Percentiles rank a stretch among this genome's conserved stretches.
These are phyloP conservation scores for Eucalyptus leucophloia DNA, from an alignment of 345 rosid genomes.

Conservation along the genomic window DNA sequence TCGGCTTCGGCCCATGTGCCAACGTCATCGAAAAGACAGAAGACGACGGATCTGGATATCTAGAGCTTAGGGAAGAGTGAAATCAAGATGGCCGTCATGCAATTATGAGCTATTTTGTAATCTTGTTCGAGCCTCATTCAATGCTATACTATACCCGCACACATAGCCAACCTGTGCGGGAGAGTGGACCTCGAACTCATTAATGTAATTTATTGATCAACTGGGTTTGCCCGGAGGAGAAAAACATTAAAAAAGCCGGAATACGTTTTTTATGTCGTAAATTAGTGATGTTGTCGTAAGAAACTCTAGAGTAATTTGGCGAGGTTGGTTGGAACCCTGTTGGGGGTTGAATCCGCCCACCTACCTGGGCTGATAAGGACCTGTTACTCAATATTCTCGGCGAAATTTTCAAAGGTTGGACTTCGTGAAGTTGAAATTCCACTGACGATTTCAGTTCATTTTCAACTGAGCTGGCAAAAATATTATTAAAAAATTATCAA, in stretches of 20 bases:
- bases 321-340: neutral
- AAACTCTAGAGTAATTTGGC: neutral
- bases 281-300: neutral
- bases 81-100: neutral
- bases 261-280: neutral
- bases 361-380: neutral
- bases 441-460: neutral
- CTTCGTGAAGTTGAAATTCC: neutral
- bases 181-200: neutral
- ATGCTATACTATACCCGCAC: neutral
- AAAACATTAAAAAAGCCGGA: neutral
- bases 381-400: neutral
- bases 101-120: accelerated
- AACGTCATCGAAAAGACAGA: neutral
- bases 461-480: neutral
- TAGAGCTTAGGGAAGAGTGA: neutral
- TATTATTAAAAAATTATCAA: neutral
- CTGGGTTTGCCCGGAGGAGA: accelerated
- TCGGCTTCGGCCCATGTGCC: neutral
- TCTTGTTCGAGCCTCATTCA: neutral
- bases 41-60: neutral
- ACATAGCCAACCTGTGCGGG: neutral
- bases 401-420: neutral
- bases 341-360: neutral
- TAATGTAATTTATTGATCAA: neutral